Evolutionary conservation across 2,329 filamentous ascomycete species (phyloP).

Genomic region (Penicillium polonicum): DNA sequence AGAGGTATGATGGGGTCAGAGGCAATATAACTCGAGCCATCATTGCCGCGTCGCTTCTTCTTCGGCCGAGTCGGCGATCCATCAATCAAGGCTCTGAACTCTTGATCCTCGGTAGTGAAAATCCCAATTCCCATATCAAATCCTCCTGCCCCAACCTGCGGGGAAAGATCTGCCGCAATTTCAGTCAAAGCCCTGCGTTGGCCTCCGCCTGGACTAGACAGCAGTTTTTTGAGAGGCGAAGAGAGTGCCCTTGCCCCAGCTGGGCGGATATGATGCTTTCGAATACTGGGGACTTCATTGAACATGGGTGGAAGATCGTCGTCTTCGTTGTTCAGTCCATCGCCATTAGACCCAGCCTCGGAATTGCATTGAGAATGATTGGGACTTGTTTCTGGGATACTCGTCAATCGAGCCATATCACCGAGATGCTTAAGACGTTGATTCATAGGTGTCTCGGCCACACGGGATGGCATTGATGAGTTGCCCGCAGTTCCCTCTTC

Average conservation of each 20-base stretch:
- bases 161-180: constrained; percentile 45
- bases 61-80: constrained; percentile 35
- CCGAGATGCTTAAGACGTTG: constrained; percentile 22
- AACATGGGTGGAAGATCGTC: constrained; percentile 39
- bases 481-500: constrained; percentile 25
- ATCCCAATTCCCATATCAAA: constrained; percentile 40
- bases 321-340: constrained; percentile 35
- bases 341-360: constrained; percentile 24
- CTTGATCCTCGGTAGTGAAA: constrained; percentile 41
- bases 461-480: constrained; percentile 39
- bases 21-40: constrained; percentile 31
- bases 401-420: constrained; percentile 34
- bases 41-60: constrained; percentile 40
- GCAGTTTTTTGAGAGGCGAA: constrained; percentile 31
- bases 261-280: constrained; percentile 22
- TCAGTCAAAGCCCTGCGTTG: constrained; percentile 41
- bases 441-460: constrained; percentile 43
- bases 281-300: constrained; percentile 16
- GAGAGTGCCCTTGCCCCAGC: constrained; percentile 22
- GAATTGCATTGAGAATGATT: constrained; percentile 27
- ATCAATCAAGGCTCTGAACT: constrained; percentile 38
- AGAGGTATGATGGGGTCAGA: constrained; percentile 32
- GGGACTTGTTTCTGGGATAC: constrained; percentile 42
- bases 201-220: constrained; percentile 42
- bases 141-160: constrained; percentile 33